These are phyloP conservation scores for Stagonosporopsis rhizophila DNA, from an alignment of 2,329 filamentous ascomycete species.

Conservation along the genomic window DNA sequence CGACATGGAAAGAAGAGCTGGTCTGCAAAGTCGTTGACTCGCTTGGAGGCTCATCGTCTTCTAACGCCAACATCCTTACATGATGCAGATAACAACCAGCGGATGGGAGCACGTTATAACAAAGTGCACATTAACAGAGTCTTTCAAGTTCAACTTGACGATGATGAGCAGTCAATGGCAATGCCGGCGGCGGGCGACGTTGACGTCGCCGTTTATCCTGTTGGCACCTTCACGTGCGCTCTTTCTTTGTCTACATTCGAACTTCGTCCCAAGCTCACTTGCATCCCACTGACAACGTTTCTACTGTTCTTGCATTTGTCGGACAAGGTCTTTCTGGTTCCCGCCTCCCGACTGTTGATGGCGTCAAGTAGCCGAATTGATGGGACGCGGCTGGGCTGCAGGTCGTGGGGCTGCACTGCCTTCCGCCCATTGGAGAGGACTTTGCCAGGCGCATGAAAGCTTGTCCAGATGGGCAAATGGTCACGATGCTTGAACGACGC, in stretches of 20 bases:
- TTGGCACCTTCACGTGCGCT: too few species aligned
- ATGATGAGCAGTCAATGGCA: too few species aligned
- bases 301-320: background rate
- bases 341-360: background rate
- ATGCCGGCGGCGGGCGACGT: too few species aligned
- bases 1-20: background rate
- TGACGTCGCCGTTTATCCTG: too few species aligned
- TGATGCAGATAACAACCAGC: background rate
- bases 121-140: background rate
- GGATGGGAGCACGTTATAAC: background rate
- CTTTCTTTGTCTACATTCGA: too few species aligned
- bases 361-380: background rate
- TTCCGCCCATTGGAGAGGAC: conserved; percentile 19
- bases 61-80: background rate
- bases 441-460: conserved; percentile 21
- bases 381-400: background rate
- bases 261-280: background rate
- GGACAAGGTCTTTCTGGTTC: background rate
- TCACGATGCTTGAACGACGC: conserved; percentile 25
- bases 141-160: background rate
- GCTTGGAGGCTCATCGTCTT: background rate
- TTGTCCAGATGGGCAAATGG: conserved; percentile 26
- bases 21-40: background rate
- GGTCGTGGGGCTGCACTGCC: conserved; percentile 1
- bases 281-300: background rate